These are phyloP conservation scores for Podospora pseudoanserina DNA, from an alignment of 495 filamentous ascomycete genomes.

Conservation along the genomic window DNA sequence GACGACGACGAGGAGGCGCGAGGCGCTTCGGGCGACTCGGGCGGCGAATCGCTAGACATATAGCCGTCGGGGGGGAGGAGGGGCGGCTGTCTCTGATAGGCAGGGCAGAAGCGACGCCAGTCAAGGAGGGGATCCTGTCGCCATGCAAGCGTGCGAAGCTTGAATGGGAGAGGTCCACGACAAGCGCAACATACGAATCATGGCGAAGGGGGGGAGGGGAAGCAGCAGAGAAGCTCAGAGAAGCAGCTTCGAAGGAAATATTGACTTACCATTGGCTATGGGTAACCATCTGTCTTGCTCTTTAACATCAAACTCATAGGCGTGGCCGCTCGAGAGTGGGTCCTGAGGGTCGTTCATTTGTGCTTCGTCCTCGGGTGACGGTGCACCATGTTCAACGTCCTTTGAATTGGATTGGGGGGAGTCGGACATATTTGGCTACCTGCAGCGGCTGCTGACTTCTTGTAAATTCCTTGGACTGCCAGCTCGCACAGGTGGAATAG, in stretches of 20 bases:
- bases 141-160: conserved; percentile 37
- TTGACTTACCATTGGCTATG: conserved; percentile 93
- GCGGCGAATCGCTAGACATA: conserved; percentile 55
- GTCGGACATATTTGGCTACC: conserved; percentile 83
- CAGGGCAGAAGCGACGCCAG: conserved; percentile 41
- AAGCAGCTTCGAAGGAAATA: conserved; percentile 7
- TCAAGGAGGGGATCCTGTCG: conserved; percentile 33
- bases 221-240: conserved; percentile 23
- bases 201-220: conserved; percentile 42
- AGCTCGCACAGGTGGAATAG: conserved; percentile 48
- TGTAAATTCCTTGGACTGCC: conserved; percentile 55
- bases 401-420: conserved; percentile 92
- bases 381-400: conserved; percentile 87
- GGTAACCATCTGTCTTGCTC: conserved; percentile 99
- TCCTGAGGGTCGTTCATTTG: conserved; percentile 59
- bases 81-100: conserved; percentile 41
- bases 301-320: conserved; percentile 98
- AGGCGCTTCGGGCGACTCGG: conserved; percentile 44
- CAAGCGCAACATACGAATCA: conserved; percentile 40
- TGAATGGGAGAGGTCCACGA: conserved; percentile 27
- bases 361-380: conserved; percentile 82
- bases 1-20: conserved; percentile 28
- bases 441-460: conserved; percentile 61
- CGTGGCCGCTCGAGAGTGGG: conserved; percentile 54
- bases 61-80: conserved; percentile 34